Percentiles rank a stretch among this genome's conserved stretches.
phyloP scores from a whole-genome alignment of 192 early-diverging fungal species.

The Geranomyces michiganensis region DNA sequence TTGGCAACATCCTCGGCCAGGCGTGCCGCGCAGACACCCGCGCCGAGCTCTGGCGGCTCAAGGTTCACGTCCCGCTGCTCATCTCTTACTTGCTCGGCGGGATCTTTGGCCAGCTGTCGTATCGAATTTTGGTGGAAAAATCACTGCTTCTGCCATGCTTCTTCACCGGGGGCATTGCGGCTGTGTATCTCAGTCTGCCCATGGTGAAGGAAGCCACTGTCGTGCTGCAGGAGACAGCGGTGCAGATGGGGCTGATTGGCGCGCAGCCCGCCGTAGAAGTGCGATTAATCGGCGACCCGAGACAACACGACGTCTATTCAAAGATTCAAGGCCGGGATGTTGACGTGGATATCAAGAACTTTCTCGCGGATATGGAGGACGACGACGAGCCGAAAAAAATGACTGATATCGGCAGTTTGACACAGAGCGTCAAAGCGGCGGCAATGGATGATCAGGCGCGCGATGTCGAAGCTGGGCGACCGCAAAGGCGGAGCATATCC shows the following conservation, averaged over 20 bases:
- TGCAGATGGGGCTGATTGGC: constrained; percentile 20
- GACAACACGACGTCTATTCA: constrained; percentile 33
- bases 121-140: constrained; percentile 33
- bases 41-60: constrained; percentile 57
- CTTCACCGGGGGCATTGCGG: constrained; percentile 48
- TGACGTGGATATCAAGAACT: constrained; percentile 43
- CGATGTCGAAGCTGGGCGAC: background rate
- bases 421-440: constrained; percentile 16
- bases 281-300: constrained; percentile 38
- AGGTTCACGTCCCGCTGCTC: constrained; percentile 56
- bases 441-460: constrained; percentile 4
- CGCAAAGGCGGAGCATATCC: constrained; percentile 12
- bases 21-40: constrained; percentile 49
- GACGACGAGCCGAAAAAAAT: constrained; percentile 20
- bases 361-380: constrained; percentile 35
- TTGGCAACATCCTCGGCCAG: constrained; percentile 64
- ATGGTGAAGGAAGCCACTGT: constrained; percentile 48
- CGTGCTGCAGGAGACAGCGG: constrained; percentile 29
- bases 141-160: constrained; percentile 50
- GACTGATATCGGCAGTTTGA: background rate
- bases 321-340: constrained; percentile 29
- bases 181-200: constrained; percentile 51
- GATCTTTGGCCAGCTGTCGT: constrained; percentile 42
- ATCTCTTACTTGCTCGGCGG: constrained; percentile 50
- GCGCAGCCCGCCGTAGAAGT: constrained; percentile 38